These are phyloP conservation scores for Elsinoe fawcettii DNA, from an alignment of 2,329 filamentous ascomycete species.

Conservation along the genomic window DNA sequence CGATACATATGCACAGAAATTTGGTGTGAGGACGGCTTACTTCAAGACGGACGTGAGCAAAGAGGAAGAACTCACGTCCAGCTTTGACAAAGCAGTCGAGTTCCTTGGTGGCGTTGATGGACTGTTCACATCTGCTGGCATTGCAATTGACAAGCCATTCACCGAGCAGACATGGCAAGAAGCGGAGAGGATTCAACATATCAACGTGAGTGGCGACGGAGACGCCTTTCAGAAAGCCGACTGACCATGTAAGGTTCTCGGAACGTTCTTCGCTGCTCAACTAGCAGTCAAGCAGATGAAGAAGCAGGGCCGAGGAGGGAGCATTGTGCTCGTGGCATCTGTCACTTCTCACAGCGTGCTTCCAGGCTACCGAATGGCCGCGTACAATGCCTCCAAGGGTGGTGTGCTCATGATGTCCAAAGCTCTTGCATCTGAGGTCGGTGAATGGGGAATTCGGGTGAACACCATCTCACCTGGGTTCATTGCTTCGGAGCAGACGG, in stretches of 20 bases:
- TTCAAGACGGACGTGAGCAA: slow-evolving; percentile 34
- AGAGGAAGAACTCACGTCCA: background rate
- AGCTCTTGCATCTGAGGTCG: slow-evolving; percentile 67
- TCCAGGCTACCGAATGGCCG: slow-evolving; percentile 33
- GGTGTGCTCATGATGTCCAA: slow-evolving; percentile 62
- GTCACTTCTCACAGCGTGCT: slow-evolving; percentile 40
- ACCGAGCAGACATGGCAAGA: slow-evolving; percentile 30
- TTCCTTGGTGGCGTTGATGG: slow-evolving; percentile 24
- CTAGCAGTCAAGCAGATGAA: slow-evolving; percentile 45
- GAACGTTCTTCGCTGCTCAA: slow-evolving; percentile 42
- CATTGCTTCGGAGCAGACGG: slow-evolving; percentile 22
- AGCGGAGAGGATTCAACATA: slow-evolving; percentile 16
- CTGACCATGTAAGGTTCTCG: slow-evolving; percentile 18
- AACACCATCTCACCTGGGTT: slow-evolving; percentile 23
- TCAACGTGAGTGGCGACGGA: slow-evolving; percentile 31
- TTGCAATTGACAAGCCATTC: slow-evolving; percentile 31
- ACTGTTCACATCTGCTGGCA: slow-evolving; percentile 26
- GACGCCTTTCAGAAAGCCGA: background rate
- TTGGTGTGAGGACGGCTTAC: slow-evolving; percentile 49
- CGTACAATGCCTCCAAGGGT: slow-evolving; percentile 70
- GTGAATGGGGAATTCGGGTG: slow-evolving; percentile 43
- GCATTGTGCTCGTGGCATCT: slow-evolving; percentile 47
- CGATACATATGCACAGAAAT: slow-evolving; percentile 40
- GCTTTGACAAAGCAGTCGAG: slow-evolving; percentile 22
- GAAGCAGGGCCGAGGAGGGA: slow-evolving; percentile 29